Evolutionary conservation across 208 protist species (phyloP), one percentile per base, ranked within the genome.

Genomic region (Acanthamoeba quina): DNA sequence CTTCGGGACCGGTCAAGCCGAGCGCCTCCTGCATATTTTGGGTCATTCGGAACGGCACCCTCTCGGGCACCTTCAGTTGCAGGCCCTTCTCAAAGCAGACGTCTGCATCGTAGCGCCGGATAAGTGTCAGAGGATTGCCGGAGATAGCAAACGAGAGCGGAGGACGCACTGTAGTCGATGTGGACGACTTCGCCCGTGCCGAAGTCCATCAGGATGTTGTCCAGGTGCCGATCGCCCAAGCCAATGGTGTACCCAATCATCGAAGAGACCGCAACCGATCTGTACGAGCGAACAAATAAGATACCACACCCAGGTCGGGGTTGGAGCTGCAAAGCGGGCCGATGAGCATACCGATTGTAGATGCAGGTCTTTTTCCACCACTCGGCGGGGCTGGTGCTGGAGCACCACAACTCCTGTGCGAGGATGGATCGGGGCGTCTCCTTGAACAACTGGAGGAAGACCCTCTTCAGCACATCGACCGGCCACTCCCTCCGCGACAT

Each of bases 21-120:
- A 99, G 96, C 6, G 98, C 98, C 15, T 94, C 90, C 29, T 99
- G 97, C 7, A 99, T 94, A 95, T 99, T 99, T 21, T 98, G 97
- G 11, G 99, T 99, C 21, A 99, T 95, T 9, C 99, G 96, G 95
- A 99, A 99, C 13, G 99, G 99, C 15, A 99, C 98, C 11, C 97
- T 68, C 96, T 99, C 99, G 26, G 99, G 99, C 13, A 99, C 96
- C 11, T 94, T 95, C 13, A 99, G 96, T 49, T 98, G 91, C 72
- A 96, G 96, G 17, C 96, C 98, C 94, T 99, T 98, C 56, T 99
- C 98, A 97, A 99, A 99, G n/a, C 98, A 98, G 94, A 99, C 72
- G 58, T 85, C 86, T 17, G 52, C 49, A 85, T 41, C 1, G 17
- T 24, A 37, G 19, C 10, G 54, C 58, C 58, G 29, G 21, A 78